Percentiles rank a stretch among this genome's conserved stretches.
phyloP scores from a whole-genome alignment of 2,329 filamentous ascomycete species.

The Delphinella strobiligena region DNA sequence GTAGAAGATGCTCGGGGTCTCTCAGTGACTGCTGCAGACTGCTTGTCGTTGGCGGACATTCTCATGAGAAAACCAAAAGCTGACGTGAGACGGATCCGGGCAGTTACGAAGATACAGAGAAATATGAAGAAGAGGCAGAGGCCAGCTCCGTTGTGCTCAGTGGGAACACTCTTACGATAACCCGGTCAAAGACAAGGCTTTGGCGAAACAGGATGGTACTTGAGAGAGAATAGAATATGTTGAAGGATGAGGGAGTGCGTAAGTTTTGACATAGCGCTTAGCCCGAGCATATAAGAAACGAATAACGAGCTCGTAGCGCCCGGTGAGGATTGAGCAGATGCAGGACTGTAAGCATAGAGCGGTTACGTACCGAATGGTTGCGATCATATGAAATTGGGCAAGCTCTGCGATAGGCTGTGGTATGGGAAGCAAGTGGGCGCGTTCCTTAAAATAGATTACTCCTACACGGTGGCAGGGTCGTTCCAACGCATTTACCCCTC shows the following conservation, averaged over 20 bases:
- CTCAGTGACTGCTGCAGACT: slow-evolving; percentile 7
- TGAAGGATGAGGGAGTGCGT: slow-evolving; percentile 1
- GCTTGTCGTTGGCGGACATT: slow-evolving; percentile 8
- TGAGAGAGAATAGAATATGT: neutral
- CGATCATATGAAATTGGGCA: too few species aligned
- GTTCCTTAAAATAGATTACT: too few species aligned
- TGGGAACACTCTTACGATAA: neutral
- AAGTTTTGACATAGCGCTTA: slow-evolving; percentile 7
- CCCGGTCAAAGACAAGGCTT: neutral
- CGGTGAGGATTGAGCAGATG: neutral
- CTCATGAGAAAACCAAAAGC: slow-evolving; percentile 4
- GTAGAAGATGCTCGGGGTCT: slow-evolving; percentile 20
- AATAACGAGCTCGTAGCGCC: slow-evolving; percentile 5
- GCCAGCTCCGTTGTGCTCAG: slow-evolving; percentile 5
- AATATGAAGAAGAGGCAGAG: neutral
- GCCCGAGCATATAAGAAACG: slow-evolving; percentile 1
- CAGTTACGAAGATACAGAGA: slow-evolving; percentile 1
- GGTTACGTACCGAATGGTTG: slow-evolving; percentile 1
- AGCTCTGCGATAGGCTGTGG: too few species aligned
- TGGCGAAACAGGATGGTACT: neutral
- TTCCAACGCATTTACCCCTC: too few species aligned
- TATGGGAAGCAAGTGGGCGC: too few species aligned
- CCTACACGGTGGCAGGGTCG: too few species aligned
- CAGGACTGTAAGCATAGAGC: neutral
- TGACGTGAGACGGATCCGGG: slow-evolving; percentile 11